These are phyloP conservation scores for Santalum album DNA, from an alignment of 164 flowering plant species.

Conservation along the genomic window DNA sequence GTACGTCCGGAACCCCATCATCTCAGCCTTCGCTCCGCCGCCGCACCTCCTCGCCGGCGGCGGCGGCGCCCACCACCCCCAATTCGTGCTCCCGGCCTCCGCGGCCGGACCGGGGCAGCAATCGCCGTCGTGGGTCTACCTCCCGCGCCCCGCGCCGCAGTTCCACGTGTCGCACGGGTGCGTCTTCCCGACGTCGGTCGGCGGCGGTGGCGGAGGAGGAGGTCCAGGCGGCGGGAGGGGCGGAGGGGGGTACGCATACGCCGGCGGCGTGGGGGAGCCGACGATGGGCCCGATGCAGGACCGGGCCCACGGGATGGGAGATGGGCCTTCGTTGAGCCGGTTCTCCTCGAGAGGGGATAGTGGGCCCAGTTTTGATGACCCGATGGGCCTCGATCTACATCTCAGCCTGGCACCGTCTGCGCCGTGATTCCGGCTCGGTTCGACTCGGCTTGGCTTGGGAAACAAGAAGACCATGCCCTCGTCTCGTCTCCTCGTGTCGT, in stretches of 20 bases:
- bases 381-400: constrained; percentile 75
- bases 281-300: constrained; percentile 2
- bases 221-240: constrained; percentile 15
- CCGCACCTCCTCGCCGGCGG: constrained; percentile 44
- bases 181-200: constrained; percentile 24
- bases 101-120: constrained; percentile 13
- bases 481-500: too few relatives aligned
- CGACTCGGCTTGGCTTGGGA: background rate
- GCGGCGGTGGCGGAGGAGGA: constrained; percentile 9
- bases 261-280: constrained; percentile 1
- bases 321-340: constrained; percentile 53
- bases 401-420: constrained; percentile 78
- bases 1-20: constrained; percentile 45
- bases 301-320: constrained; percentile 19
- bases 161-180: constrained; percentile 61
- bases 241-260: constrained; percentile 13
- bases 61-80: constrained; percentile 16
- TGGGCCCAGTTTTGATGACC: constrained; percentile 45
- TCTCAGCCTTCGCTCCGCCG: constrained; percentile 57
- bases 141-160: constrained; percentile 33
- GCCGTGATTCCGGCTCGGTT: constrained; percentile 23
- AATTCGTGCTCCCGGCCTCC: constrained; percentile 11
- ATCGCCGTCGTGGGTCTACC: constrained; percentile 34
- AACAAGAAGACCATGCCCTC: too few relatives aligned
- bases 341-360: constrained; percentile 36